Base-by-base conservation (phyloP, 768 basidiomycete species). In the Lentinula guzmanii region DNA sequence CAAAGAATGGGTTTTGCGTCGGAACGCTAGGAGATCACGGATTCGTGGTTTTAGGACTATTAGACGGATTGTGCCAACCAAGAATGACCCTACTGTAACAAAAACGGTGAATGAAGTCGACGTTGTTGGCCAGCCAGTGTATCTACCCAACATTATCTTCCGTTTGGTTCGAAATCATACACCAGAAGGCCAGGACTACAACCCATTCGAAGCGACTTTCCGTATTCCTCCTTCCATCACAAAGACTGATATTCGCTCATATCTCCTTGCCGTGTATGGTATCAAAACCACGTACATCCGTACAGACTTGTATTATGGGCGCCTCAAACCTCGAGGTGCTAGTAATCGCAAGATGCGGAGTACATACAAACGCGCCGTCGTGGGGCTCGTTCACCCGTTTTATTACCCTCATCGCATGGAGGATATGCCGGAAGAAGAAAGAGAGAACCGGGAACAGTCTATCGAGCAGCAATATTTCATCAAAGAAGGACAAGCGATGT, bases 171-270 rank as follows among this genome's bases (percentile, higher is more conserved):
- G 91, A 24, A 98, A 98, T 71, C 76, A 87, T 65, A 94, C 93
- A 0, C 86, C 82, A 0, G 73, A 75, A 2, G 91, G 89, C 0
- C 77, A 90, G 65, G 80, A 93, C 1, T 98, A 98, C 79, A 95
- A 98, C 64, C 94, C 95, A 1, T 94, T 89, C 77, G 89, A 94
- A 72, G 95, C 94, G 8, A 98, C 95, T 2, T 96, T 98, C 78
- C 91, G 93, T 60, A 81, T 96, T 43, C 90, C 93, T n/a, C 84
- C 85, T 64, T 89, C 86, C 46, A 80, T 95, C 74, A 97, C 94
- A 46, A 98, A 98, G 75, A 91, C 89, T 61, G 95, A 98, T 75
- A 77, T 98, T 41, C 87, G 93, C 43, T 89, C 90, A 0, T 94
- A 96, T 70, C 83, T 98, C 52, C 75, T 76, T 56, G 82, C 93